Conservation (phyloP, 148 eudicot genomes). For the Arbutus unedo region DNA sequence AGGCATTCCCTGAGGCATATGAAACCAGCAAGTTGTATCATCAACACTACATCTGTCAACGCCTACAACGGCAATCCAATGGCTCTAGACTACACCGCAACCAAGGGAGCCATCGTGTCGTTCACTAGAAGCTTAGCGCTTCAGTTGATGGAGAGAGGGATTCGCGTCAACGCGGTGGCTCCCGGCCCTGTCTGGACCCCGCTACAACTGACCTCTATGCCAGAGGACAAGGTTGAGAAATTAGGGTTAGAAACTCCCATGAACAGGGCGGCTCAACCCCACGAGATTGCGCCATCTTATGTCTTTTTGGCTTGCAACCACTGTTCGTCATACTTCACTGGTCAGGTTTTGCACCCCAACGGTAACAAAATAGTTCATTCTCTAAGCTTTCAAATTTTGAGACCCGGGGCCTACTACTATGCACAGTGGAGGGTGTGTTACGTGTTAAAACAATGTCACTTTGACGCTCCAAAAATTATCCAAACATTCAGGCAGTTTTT, state of each 20-base stretch:
- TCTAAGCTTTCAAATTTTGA: background rate
- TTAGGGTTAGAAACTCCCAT: background rate
- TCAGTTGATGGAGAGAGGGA: slow-evolving; percentile 20
- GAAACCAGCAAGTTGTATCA: slow-evolving; percentile 26
- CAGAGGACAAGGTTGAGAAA: background rate
- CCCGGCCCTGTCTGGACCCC: background rate
- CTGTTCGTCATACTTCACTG: slow-evolving; percentile 5
- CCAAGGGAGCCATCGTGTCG: slow-evolving; percentile 35
- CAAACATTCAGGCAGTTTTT: too few species aligned
- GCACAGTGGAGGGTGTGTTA: too few species aligned
- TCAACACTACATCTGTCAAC: slow-evolving; percentile 7
- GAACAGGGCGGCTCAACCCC: background rate
- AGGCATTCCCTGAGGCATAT: slow-evolving; percentile 38
- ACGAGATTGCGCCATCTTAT: background rate
- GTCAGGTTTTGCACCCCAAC: slow-evolving; percentile 11
- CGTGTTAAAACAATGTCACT: too few species aligned
- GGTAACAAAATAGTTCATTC: background rate
- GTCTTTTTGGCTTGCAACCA: slow-evolving; percentile 9
- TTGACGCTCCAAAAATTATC: too few species aligned
- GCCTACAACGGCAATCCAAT: slow-evolving; percentile 21
- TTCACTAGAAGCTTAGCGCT: slow-evolving; percentile 34
- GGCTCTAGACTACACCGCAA: slow-evolving; percentile 7
- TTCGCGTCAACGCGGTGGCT: background rate
- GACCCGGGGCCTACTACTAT: too few species aligned
- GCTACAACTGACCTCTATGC: background rate